phyloP scores from a whole-genome alignment of 371 early-diverging fungal species.

The Syncephalis plumigaleata region DNA sequence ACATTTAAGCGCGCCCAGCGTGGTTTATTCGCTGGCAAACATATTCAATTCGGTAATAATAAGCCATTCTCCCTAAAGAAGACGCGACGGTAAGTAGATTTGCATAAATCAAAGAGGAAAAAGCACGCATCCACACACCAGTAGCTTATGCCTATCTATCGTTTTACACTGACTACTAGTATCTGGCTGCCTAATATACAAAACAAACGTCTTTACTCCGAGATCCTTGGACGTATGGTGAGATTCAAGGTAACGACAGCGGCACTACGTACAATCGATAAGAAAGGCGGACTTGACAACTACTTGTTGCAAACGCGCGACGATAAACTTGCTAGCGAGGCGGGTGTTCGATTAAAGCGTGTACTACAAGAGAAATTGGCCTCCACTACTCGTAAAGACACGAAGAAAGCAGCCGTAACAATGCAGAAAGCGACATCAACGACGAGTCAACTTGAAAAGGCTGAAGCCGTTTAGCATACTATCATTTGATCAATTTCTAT shows the following conservation, averaged over 20 bases:
- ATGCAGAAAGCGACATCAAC: no score
- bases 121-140: no score
- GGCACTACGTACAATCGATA: slow-evolving; percentile 62
- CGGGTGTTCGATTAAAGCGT: slow-evolving; percentile 28
- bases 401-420: no score
- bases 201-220: slow-evolving; percentile 47
- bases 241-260: slow-evolving; percentile 47
- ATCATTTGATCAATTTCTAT: no score
- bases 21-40: slow-evolving; percentile 48
- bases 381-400: no score
- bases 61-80: slow-evolving; percentile 60
- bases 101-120: no score
- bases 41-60: slow-evolving; percentile 64
- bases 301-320: slow-evolving; percentile 54
- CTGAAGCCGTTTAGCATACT: no score
- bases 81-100: slow-evolving; percentile 30
- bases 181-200: slow-evolving; percentile 72
- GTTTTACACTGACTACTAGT: no score
- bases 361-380: slow-evolving; percentile 6
- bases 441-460: no score
- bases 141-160: no score
- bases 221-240: slow-evolving; percentile 31
- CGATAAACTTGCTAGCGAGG: slow-evolving; percentile 33
- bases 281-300: slow-evolving; percentile 71
- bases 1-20: slow-evolving; percentile 4